Base-by-base conservation (phyloP, 768 basidiomycete species). In the Lentinula aciculospora region DNA sequence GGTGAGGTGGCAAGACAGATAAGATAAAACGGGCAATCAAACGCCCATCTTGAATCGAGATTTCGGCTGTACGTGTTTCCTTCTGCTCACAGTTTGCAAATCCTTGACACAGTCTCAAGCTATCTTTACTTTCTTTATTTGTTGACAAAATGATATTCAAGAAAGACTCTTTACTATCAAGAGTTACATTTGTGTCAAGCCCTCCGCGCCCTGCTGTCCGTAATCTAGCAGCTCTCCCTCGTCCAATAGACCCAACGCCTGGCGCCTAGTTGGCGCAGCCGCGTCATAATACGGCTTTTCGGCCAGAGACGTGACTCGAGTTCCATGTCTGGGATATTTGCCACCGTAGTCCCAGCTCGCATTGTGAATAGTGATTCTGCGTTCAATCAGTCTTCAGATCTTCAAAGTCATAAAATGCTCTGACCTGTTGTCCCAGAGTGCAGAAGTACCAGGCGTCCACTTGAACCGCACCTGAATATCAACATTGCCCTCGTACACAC, bases 231-330 rank as follows among this genome's bases (percentile, higher is more conserved):
- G 21, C 25, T 46, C 45, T 25, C 45, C 45, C 10, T 46, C 45
- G 45, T 46, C 45, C 45, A 46, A 46, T 27, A 63, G 42, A 1
- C 58, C 61, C 57, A 68, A 49, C 7, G 60, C 36, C 46, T 65
- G 67, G 28, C 64, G 61, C 21, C 67, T 46, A 32, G 65, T 63
- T 60, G 57, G 61, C 15, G 59, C 55, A 29, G 59, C 53, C 0
- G 62, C 61, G 57, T 74, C 71, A 37, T 69, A 67, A 63, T 66
- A 73, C 7, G 75, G 74, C 58, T 58, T 63, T 64, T 76, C 75
- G 29, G 72, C 75, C 13, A 74, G 58, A 45, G 67, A 67, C 57
- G 73, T 72, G 10, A 70, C 70, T 3, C 75, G 64, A 32, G 70
- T 68, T 10, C 75, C 75, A 2, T 61, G 62, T 44, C 66, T 61